Conservation (phyloP, 2,329 filamentous ascomycete genomes). For the Stachybotrys chartarum region DNA sequence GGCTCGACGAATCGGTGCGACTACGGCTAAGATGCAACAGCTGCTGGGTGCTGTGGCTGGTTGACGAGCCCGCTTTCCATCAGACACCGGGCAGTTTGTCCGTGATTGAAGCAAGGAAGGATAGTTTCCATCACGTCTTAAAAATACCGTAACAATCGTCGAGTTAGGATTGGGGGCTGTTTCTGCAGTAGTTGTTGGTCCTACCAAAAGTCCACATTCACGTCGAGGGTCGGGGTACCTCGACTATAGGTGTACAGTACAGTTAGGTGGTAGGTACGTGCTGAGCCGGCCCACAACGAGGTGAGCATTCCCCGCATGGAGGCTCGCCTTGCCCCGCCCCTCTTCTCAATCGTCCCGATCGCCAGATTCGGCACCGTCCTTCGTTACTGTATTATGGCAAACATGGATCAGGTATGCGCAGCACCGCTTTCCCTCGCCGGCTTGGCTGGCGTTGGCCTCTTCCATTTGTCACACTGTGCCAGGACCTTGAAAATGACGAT, state of each 20-base stretch:
- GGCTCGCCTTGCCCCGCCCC: constrained; percentile 4
- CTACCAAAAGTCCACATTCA: not conserved
- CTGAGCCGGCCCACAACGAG: constrained; percentile 12
- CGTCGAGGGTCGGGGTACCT: not conserved
- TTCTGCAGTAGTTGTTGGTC: not conserved
- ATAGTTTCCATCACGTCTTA: not conserved
- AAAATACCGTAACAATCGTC: not conserved
- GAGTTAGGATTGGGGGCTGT: not conserved
- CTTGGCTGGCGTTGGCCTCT: not conserved
- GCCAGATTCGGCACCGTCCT: constrained; percentile 18
- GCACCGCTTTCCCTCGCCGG: not conserved
- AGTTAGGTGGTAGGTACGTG: not conserved
- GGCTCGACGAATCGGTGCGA: too few species aligned
- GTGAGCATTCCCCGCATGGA: constrained; percentile 15
- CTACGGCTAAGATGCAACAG: too few species aligned
- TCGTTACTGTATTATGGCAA: not conserved
- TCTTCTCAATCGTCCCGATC: constrained; percentile 18
- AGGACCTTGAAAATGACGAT: constrained; percentile 9
- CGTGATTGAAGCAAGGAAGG: too few species aligned
- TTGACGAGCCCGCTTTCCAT: too few species aligned
- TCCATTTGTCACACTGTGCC: constrained; percentile 8
- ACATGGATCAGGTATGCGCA: not conserved
- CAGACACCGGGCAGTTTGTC: too few species aligned
- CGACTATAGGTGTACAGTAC: not conserved
- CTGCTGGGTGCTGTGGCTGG: too few species aligned